These are phyloP conservation scores for Linnemannia elongata DNA, from an alignment of 192 early-diverging fungal genomes.

Conservation along the genomic window DNA sequence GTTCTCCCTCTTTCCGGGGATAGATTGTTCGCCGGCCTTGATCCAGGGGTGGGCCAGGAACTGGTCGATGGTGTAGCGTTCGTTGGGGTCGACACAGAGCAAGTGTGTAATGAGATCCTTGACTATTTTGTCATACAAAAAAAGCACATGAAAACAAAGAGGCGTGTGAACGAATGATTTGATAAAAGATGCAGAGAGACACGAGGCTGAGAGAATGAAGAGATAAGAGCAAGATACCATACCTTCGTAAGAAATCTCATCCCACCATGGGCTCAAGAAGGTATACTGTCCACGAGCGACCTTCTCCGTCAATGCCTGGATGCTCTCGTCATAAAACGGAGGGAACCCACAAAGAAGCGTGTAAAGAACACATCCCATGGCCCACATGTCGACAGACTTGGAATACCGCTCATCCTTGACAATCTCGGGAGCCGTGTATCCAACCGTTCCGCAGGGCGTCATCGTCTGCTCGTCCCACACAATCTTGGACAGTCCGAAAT, in stretches of 20 bases:
- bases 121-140: conserved; percentile 46
- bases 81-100: conserved; percentile 74
- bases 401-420: conserved; percentile 81
- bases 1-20: background rate
- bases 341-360: conserved; percentile 84
- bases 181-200: background rate
- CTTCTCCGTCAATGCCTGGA: conserved; percentile 80
- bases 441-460: conserved; percentile 92
- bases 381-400: conserved; percentile 88
- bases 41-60: conserved; percentile 86
- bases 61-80: conserved; percentile 80
- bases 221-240: background rate
- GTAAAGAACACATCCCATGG: conserved; percentile 85
- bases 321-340: conserved; percentile 85
- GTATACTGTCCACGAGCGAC: conserved; percentile 85
- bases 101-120: conserved; percentile 79
- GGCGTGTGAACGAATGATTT: background rate
- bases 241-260: conserved; percentile 76
- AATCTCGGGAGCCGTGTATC: conserved; percentile 93
- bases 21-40: conserved; percentile 21
- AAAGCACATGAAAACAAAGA: background rate
- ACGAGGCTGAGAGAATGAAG: background rate
- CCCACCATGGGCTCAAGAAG: conserved; percentile 92
- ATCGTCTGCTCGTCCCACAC: conserved; percentile 82
- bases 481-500: conserved; percentile 90